phyloP scores from a whole-genome alignment of 2,329 filamentous ascomycete genomes.

The Ophidiomyces ophidiicola region DNA sequence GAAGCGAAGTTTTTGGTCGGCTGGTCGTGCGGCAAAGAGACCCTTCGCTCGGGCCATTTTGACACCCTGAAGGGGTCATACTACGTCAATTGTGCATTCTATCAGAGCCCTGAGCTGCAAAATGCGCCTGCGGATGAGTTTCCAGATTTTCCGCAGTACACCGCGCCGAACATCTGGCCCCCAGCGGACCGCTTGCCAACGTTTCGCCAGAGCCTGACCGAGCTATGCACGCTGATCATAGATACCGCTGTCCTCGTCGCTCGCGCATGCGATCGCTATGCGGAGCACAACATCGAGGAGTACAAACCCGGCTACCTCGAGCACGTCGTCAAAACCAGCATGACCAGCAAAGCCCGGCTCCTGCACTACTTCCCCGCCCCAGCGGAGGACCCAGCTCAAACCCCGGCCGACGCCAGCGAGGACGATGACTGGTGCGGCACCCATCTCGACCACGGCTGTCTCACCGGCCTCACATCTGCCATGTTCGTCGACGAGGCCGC shows the following conservation, averaged over 20 bases:
- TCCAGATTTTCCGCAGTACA: slow-evolving; percentile 67
- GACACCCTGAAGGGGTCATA: slow-evolving; percentile 54
- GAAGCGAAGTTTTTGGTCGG: slow-evolving; percentile 49
- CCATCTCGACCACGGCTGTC: slow-evolving; percentile 71
- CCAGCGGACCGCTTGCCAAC: slow-evolving; percentile 54
- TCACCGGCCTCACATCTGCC: slow-evolving; percentile 85
- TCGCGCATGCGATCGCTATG: slow-evolving; percentile 77
- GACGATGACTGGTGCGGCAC: slow-evolving; percentile 88
- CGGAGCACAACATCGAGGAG: slow-evolving; percentile 60
- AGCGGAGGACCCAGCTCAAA: background rate
- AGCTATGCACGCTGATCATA: slow-evolving; percentile 72
- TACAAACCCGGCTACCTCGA: slow-evolving; percentile 74
- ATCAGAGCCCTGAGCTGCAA: slow-evolving; percentile 30
- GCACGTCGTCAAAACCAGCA: slow-evolving; percentile 70
- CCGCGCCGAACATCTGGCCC: slow-evolving; percentile 84
- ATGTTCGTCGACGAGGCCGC: slow-evolving; percentile 81
- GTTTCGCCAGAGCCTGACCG: slow-evolving; percentile 60
- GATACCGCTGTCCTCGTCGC: slow-evolving; percentile 82
- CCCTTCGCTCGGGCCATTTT: slow-evolving; percentile 47
- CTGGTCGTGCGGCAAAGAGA: slow-evolving; percentile 55
- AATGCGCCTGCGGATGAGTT: slow-evolving; percentile 27
- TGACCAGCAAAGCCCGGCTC: slow-evolving; percentile 79
- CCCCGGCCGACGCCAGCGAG: background rate
- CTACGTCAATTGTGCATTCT: slow-evolving; percentile 51
- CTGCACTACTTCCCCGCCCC: slow-evolving; percentile 74